Evolutionary conservation across 2,329 filamentous ascomycete species (phyloP).

Genomic region (Alternaria sp.): DNA sequence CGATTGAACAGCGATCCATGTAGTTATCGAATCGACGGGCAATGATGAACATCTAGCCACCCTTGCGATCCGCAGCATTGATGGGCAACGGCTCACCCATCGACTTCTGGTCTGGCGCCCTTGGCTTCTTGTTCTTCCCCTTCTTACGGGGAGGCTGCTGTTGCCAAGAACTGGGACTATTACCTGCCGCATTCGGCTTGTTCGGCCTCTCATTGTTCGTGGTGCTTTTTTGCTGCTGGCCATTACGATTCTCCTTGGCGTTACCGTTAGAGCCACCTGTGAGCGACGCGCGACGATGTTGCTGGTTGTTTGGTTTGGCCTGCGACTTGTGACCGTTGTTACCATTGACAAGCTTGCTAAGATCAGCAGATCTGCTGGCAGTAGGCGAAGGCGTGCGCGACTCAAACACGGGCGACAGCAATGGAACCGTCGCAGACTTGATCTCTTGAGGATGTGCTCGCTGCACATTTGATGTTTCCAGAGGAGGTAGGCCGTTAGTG

Average conservation of each 20-base stretch:
- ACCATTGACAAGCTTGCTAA: constrained; percentile 41
- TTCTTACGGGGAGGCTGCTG: constrained; percentile 32
- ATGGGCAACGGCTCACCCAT: constrained; percentile 55
- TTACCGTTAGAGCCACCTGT: constrained; percentile 29
- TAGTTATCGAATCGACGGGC: neutral
- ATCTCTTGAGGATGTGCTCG: constrained; percentile 47
- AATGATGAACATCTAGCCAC: constrained; percentile 45
- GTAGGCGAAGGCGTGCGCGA: constrained; percentile 75
- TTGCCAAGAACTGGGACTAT: constrained; percentile 30
- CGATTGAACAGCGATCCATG: neutral
- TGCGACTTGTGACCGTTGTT: constrained; percentile 42
- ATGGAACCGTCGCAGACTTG: constrained; percentile 53
- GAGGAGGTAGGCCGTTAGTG: constrained; percentile 42
- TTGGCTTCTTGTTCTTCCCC: constrained; percentile 42
- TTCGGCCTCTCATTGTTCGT: constrained; percentile 37
- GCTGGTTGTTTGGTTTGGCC: constrained; percentile 39
- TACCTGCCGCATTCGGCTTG: constrained; percentile 29
- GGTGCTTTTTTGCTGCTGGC: constrained; percentile 35
- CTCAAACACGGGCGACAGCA: constrained; percentile 78
- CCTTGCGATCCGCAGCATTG: constrained; percentile 58
- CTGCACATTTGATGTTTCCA: constrained; percentile 58
- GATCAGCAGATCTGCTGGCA: constrained; percentile 56
- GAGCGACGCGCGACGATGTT: constrained; percentile 41
- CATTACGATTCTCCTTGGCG: constrained; percentile 37
- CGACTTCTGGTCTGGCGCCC: constrained; percentile 41